Evolutionary conservation across 2,329 filamentous ascomycete species (phyloP).

Genomic region (Cladosporium sp.): DNA sequence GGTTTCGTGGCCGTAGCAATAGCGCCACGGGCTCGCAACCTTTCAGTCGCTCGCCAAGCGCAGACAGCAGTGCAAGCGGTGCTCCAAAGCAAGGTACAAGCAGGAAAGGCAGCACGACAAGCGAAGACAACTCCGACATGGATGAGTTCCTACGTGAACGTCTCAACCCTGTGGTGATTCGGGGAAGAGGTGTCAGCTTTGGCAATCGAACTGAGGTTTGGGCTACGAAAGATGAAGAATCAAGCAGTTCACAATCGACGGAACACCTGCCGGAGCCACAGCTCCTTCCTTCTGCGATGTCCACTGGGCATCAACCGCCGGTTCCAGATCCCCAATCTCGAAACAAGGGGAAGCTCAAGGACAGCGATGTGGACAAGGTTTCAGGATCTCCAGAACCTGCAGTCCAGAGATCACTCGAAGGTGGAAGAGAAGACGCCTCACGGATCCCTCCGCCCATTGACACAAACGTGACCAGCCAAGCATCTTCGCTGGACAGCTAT

Average conservation of each 20-base stretch:
- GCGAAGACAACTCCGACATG: slow-evolving; percentile 38
- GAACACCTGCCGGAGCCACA: slow-evolving; percentile 21
- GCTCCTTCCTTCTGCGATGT: slow-evolving; percentile 29
- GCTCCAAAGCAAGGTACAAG: slow-evolving; percentile 32
- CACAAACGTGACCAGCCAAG: slow-evolving; percentile 8
- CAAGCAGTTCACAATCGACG: slow-evolving; percentile 17
- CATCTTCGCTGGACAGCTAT: background rate
- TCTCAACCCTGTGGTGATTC: slow-evolving; percentile 40
- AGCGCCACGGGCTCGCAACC: slow-evolving; percentile 49
- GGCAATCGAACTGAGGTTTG: slow-evolving; percentile 12
- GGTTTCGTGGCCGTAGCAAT: slow-evolving; percentile 60
- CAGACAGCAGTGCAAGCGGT: slow-evolving; percentile 35
- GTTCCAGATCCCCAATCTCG: background rate
- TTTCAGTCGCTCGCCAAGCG: slow-evolving; percentile 43
- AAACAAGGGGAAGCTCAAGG: slow-evolving; percentile 16
- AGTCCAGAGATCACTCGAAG: background rate
- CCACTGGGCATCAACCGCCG: background rate
- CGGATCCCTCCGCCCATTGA: slow-evolving; percentile 16
- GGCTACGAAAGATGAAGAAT: slow-evolving; percentile 1
- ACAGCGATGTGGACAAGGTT: slow-evolving; percentile 15
- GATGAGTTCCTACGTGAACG: slow-evolving; percentile 44
- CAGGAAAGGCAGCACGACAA: slow-evolving; percentile 40
- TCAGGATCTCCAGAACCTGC: too few relatives aligned
- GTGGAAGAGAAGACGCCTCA: background rate
- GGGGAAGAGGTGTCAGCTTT: slow-evolving; percentile 40